A percentile compares a stretch with the other conserved stretches of the same genome.
phyloP scores from a whole-genome alignment of 352 stramenopile genomes.

The Blastocystis sp. region DNA sequence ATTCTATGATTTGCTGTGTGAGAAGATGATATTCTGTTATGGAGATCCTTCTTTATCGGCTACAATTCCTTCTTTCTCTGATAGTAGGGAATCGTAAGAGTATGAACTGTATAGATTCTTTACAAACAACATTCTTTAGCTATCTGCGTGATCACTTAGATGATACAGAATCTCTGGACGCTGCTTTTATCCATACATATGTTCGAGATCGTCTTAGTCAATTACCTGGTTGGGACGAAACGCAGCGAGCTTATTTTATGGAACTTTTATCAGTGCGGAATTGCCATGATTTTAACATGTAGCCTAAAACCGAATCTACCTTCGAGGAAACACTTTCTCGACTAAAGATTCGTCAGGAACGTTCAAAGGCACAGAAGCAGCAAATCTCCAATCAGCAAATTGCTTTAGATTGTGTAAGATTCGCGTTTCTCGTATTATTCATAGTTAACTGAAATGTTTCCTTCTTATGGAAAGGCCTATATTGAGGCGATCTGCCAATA shows the following conservation, averaged over 20 bases:
- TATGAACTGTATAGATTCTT: neutral
- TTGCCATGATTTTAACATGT: neutral
- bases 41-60: neutral
- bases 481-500: constrained; percentile 12
- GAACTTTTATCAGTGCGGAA: neutral
- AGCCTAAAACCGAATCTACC: neutral
- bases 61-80: neutral
- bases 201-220: neutral
- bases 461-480: constrained; percentile 11
- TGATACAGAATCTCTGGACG: constrained; percentile 22
- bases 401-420: neutral
- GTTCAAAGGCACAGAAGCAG: neutral
- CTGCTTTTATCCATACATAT: neutral
- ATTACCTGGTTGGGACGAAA: constrained; percentile 9
- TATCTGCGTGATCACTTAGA: constrained; percentile 8
- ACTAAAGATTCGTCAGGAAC: neutral
- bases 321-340: constrained; percentile 16
- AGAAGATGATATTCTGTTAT: constrained; percentile 43
- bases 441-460: constrained; percentile 31
- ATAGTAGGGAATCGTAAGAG: neutral
- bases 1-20: neutral
- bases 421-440: neutral
- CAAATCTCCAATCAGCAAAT: neutral
- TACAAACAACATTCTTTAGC: constrained; percentile 1
- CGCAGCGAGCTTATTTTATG: constrained; percentile 29